Evolutionary conservation across 164 flowering plant species (phyloP).

Genomic region (Protea cynaroides): DNA sequence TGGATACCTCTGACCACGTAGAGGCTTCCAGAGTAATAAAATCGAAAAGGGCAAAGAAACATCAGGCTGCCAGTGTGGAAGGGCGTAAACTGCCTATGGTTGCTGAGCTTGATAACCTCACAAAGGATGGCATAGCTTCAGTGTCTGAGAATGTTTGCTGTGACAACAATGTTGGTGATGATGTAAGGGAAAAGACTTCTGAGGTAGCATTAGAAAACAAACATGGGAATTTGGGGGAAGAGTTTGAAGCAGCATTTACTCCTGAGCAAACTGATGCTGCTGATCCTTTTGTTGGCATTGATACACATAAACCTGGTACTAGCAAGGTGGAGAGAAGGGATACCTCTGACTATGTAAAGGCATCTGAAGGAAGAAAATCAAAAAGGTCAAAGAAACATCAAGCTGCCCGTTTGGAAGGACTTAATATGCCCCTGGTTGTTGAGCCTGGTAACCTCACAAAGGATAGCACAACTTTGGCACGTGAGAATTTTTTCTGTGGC

Average conservation of each 20-base stretch:
- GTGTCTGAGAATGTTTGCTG: neutral
- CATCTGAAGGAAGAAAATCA: too few relatives aligned
- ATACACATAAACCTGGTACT: neutral
- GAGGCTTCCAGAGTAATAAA: conserved; percentile 2
- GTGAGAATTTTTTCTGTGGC: conserved; percentile 4
- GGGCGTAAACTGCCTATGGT: neutral
- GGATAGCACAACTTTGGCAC: conserved; percentile 1
- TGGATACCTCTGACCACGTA: conserved; percentile 10
- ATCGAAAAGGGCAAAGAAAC: conserved; percentile 13
- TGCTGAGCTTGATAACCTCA: conserved; percentile 7
- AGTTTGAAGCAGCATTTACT: neutral
- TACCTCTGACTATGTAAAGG: too few relatives aligned
- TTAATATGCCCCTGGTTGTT: neutral
- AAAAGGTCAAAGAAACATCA: too few relatives aligned
- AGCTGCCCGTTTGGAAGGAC: too few relatives aligned
- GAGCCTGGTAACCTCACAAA: conserved; percentile 4
- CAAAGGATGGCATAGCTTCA: neutral
- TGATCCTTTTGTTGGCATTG: conserved; percentile 3
- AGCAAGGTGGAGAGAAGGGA: too few relatives aligned
- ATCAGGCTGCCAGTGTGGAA: conserved; percentile 8
- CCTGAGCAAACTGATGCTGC: conserved; percentile 6
- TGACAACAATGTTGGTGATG: conserved; percentile 1
- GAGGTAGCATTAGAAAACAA: too few relatives aligned
- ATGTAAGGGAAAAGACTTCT: neutral
- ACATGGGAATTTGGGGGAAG: too few relatives aligned